Base-by-base conservation (phyloP, 371 early-diverging fungal species). In the Syncephalastrum monosporum region DNA sequence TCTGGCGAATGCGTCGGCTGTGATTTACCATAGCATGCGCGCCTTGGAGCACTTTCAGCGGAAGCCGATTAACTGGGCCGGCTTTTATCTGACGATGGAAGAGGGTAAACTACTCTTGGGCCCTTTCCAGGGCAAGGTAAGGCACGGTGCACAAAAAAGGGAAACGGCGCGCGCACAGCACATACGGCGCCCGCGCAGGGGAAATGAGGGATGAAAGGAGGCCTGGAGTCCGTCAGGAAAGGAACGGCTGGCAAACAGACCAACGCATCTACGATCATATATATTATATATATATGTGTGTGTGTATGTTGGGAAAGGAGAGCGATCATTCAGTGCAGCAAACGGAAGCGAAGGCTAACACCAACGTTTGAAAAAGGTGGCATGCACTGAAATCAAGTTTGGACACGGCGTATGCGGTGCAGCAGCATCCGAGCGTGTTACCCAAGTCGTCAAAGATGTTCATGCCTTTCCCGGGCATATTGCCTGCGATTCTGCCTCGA, bases 371-470 rank as follows among this genome's bases (percentile, higher is more conserved):
- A 21, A 17, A 41, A 21, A 78, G 81, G 77, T 88, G 5, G 96
- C 96, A 2, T 96, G 96, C 70, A 91, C 92, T 1, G 75, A 82
- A 44, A 94, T 96, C 59, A 81, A 75, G 6, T 82, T 91, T 51
- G 91, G 92, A 17, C 83, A 84, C 38, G 96, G 96, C 16, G 96
- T 96, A 12, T 94, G 94, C 72, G 96, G 95, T n/a, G 79, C 89
- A 3, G 89, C 90, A 1, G 93, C 93, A 4, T 55, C 56, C 3
- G 70, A 69, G 38, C 64, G 68, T 23, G 10, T 65, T 55, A 79
- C 90, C 0, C 73, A 86, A 53, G 57, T 94, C 3, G 87, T 96
- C 42, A 60, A 69, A 51, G 87, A 96, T 63, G 94, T 94, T 23
- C 90, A 92, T 67, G 75, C 77, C 42, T 94, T 93, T 57, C 85